Evolutionary conservation across 78 protist genomes (phyloP), one percentile per base, ranked within the genome.

Genomic region (Dictyostelium discoideum): DNA sequence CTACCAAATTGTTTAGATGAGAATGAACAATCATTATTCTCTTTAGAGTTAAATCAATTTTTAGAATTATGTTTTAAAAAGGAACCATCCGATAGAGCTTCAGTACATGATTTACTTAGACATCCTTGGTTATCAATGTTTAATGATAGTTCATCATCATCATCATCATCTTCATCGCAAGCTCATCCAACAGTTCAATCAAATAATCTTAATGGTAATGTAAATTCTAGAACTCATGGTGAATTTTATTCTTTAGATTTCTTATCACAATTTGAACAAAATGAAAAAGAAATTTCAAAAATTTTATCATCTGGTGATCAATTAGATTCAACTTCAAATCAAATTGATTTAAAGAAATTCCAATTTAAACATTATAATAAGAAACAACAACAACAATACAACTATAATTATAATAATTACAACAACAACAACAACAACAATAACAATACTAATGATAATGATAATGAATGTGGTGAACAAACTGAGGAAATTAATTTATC

Each of bases 211-310:
- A 8, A 37, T 67, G 24, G 7, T 6, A n/a, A 46, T 24, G 40
- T 24, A 46, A 26, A n/a, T 24, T 80, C 85, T 13, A 40, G 60
- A 54, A 22, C 85, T 42, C n/a, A 42, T 24, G 69, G 81, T 10
- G 95, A 90, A 39, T 26, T 81, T 40, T 82, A 72, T 32, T 72
- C 84, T 24, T 39, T 90, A 6, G 95, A 90, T 26, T 73, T 90
- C 63, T 60, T 90, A 3, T 80, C 95, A 32, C 95, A 57, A 37
- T 44, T 57, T n/a, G 95, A 90, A 20, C 84, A 39, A 20, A 90
- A 90, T 69, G 89, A 90, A 60, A 85, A 90, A 8, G 88, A 90
- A 20, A 82, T 90, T 0, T 26, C 57, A 9, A 65, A 78, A 54
- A 13, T 88, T 18, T 46, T 81, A 77, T 20, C 77, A 6, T 74